Percentiles rank a stretch among this genome's conserved stretches.
Evolutionary conservation across 495 filamentous ascomycete genomes (phyloP).

Genomic region (Trichoderma virens): DNA sequence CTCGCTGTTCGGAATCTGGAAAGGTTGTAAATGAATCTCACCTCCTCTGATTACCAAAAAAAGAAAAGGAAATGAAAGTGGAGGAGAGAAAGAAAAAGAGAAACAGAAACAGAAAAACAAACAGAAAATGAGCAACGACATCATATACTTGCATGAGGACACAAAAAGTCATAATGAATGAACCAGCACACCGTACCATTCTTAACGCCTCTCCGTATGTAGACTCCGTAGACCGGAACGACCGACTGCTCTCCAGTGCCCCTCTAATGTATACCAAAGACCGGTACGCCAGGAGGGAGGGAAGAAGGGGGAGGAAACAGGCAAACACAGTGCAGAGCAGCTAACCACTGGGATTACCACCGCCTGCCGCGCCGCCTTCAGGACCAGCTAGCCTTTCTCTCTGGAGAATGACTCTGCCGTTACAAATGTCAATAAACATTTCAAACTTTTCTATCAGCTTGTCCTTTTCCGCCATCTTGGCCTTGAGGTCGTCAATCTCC

Average conservation of each 20-base stretch:
- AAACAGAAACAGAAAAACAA: not conserved
- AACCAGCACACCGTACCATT: not conserved
- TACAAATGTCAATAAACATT: constrained; percentile 54
- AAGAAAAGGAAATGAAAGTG: not conserved
- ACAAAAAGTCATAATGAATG: not conserved
- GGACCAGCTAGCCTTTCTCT: constrained; percentile 30
- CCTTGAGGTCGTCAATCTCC: constrained; percentile 42
- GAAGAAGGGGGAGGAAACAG: not conserved
- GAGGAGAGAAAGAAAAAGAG: not conserved
- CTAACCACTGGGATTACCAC: constrained; percentile 7
- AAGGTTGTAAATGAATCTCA: too few relatives aligned
- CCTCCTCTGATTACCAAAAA: not conserved
- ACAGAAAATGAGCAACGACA: constrained; percentile 2
- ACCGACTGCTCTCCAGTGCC: constrained; percentile 1
- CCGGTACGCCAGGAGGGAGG: not conserved
- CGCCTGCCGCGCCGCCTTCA: constrained; percentile 23
- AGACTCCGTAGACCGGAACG: constrained; percentile 8
- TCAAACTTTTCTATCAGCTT: constrained; percentile 49
- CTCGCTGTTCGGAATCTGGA: too few relatives aligned
- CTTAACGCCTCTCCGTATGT: constrained; percentile 3
- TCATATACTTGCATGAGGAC: constrained; percentile 8
- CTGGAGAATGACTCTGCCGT: constrained; percentile 48
- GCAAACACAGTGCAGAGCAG: not conserved
- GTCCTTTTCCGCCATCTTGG: constrained; percentile 42
- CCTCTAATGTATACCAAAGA: not conserved